Evolutionary conservation across 176 grass and related monocot genomes (phyloP).

Genomic region (Ananas comosus): DNA sequence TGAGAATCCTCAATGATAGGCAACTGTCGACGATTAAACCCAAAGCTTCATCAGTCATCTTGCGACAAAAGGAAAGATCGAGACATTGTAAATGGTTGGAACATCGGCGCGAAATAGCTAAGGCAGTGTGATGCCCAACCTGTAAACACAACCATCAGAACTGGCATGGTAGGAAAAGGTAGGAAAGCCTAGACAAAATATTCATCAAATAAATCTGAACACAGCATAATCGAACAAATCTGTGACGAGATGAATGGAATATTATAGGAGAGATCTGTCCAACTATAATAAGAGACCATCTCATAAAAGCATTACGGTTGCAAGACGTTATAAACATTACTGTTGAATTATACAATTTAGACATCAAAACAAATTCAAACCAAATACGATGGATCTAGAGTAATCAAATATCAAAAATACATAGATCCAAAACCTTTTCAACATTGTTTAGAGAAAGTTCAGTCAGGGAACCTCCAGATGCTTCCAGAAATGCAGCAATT

Average conservation of each 20-base stretch:
- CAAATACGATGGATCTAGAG: conserved; percentile 2
- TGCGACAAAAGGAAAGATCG: conserved; percentile 91
- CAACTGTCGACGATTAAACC: conserved; percentile 72
- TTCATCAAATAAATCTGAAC: neutral
- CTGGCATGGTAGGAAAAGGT: conserved; percentile 6
- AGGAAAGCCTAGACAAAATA: neutral
- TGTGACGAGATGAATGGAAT: too few relatives aligned
- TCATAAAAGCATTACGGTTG: neutral
- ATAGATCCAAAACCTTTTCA: conserved; percentile 44
- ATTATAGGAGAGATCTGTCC: neutral
- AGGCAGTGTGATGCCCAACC: conserved; percentile 71
- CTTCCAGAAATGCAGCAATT: conserved; percentile 63
- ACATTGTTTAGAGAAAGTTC: conserved; percentile 80
- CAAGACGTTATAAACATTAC: too few relatives aligned
- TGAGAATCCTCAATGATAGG: conserved; percentile 55
- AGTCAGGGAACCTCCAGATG: conserved; percentile 64
- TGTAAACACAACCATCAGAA: conserved; percentile 10
- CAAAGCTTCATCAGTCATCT: conserved; percentile 70
- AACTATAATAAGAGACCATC: neutral
- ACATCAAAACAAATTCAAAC: conserved; percentile 12
- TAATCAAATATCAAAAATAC: conserved; percentile 9
- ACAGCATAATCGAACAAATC: conserved; percentile 5
- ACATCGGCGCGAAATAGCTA: conserved; percentile 60
- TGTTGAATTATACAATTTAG: neutral
- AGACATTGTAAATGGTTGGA: conserved; percentile 40